phyloP scores from a whole-genome alignment of 2,329 filamentous ascomycete genomes.

The Arachnopeziza araneosa region DNA sequence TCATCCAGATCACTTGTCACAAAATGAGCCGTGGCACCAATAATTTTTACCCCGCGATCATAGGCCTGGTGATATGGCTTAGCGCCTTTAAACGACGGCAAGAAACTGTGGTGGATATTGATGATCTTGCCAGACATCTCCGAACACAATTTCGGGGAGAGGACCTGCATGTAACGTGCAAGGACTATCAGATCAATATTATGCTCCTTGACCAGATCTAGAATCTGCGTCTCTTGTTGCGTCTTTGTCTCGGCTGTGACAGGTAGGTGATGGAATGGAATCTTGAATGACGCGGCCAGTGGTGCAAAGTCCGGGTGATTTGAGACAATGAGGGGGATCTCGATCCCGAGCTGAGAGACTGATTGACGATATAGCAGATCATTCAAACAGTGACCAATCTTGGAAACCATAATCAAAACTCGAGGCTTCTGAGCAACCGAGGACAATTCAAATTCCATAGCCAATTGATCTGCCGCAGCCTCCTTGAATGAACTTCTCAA shows the following conservation, averaged over 20 bases:
- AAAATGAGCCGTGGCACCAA: slow-evolving; percentile 80
- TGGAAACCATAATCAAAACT: slow-evolving; percentile 84
- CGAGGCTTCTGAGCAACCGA: slow-evolving; percentile 64
- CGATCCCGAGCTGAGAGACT: slow-evolving; percentile 64
- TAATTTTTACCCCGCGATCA: slow-evolving; percentile 82
- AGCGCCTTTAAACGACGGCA: slow-evolving; percentile 83
- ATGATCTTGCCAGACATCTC: slow-evolving; percentile 83
- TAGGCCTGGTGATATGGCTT: slow-evolving; percentile 87
- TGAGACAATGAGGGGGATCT: slow-evolving; percentile 72
- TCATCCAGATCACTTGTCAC: slow-evolving; percentile 82
- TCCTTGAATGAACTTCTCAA: slow-evolving; percentile 51
- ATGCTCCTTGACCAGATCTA: slow-evolving; percentile 64
- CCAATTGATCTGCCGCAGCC: slow-evolving; percentile 53
- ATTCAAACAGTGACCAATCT: slow-evolving; percentile 82
- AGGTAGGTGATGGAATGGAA: slow-evolving; percentile 76
- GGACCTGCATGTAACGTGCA: slow-evolving; percentile 83
- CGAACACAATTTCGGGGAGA: slow-evolving; percentile 66
- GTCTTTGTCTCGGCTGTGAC: slow-evolving; percentile 73
- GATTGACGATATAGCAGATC: slow-evolving; percentile 76
- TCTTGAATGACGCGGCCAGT: slow-evolving; percentile 66
- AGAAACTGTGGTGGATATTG: slow-evolving; percentile 87
- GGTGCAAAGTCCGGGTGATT: slow-evolving; percentile 72
- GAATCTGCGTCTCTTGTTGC: slow-evolving; percentile 64
- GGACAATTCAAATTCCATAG: slow-evolving; percentile 67
- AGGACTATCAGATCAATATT: slow-evolving; percentile 73